Evolutionary conservation across 148 eudicot species (phyloP).

Genomic region (Polygonum aviculare): DNA sequence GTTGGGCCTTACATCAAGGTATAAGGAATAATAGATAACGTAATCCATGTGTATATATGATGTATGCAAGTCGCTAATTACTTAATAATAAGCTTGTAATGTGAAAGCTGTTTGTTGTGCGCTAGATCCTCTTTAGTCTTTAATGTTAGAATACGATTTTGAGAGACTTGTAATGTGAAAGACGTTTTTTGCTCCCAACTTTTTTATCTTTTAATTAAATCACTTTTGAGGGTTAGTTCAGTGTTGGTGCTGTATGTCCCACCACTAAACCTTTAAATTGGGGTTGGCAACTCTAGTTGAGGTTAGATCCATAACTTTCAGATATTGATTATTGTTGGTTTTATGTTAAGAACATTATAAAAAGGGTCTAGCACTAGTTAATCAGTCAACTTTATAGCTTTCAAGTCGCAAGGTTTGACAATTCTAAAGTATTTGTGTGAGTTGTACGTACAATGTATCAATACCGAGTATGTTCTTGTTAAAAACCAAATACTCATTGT

Average conservation of each 20-base stretch:
- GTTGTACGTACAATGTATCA: neutral
- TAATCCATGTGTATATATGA: neutral
- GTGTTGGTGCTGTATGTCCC: conserved; percentile 4
- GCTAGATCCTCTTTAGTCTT: neutral
- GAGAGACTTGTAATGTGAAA: conserved; percentile 2
- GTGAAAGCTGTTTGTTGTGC: conserved; percentile 7
- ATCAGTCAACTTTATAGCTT: neutral
- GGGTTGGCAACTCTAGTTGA: neutral
- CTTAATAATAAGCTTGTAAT: neutral
- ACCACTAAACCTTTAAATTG: conserved; percentile 1
- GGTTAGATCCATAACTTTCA: neutral
- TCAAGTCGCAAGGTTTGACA: neutral
- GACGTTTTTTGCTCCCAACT: neutral
- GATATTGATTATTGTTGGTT: neutral
- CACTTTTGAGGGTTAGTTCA: conserved; percentile 6
- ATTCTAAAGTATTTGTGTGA: neutral
- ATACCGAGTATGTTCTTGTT: no score
- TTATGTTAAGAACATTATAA: neutral
- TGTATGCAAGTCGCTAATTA: neutral
- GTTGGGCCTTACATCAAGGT: neutral
- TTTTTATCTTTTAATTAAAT: neutral
- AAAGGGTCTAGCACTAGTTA: neutral
- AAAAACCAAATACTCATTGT: no score
- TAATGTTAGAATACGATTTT: neutral
- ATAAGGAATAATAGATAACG: neutral